Conservation (phyloP, 2,329 filamentous ascomycete genomes). For the Xylariaceae sp. region DNA sequence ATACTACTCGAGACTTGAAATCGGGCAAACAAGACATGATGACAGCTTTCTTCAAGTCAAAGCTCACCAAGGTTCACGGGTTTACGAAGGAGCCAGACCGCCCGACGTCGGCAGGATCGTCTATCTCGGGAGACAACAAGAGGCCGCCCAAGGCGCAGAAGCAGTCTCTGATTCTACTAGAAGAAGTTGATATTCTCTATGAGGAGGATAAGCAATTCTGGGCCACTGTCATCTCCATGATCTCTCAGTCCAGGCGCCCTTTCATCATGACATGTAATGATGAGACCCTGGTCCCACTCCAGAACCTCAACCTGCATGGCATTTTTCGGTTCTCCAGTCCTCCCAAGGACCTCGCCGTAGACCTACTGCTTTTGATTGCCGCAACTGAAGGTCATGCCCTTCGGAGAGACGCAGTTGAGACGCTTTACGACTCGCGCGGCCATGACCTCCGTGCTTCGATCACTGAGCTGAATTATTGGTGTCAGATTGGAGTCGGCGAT, state of each 20-base stretch:
- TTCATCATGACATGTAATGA: constrained; percentile 96
- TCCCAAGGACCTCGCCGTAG: constrained; percentile 68
- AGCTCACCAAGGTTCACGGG: constrained; percentile 36
- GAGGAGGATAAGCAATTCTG: constrained; percentile 97
- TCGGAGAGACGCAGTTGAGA: constrained; percentile 64
- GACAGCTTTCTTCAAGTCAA: constrained; percentile 76
- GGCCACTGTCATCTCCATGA: constrained; percentile 76
- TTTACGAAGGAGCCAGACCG: constrained; percentile 34
- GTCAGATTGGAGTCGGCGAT: constrained; percentile 92
- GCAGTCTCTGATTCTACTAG: constrained; percentile 90
- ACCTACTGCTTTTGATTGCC: constrained; percentile 80
- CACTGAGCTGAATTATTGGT: constrained; percentile 91
- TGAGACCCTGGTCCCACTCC: constrained; percentile 76
- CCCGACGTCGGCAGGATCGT: constrained; percentile 8
- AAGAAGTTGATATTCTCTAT: constrained; percentile 92
- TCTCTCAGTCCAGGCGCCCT: constrained; percentile 83
- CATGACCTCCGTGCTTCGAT: constrained; percentile 80
- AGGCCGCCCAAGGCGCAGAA: constrained; percentile 65
- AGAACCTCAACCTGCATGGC: constrained; percentile 77
- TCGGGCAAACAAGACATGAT: constrained; percentile 77
- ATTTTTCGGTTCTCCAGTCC: constrained; percentile 77
- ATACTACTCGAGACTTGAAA: constrained; percentile 60
- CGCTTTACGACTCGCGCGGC: constrained; percentile 70
- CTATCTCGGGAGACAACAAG: constrained; percentile 35
- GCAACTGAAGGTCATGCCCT: constrained; percentile 89